Conservation (phyloP, 2,329 filamentous ascomycete species). For the Fusarium miscanthi region DNA sequence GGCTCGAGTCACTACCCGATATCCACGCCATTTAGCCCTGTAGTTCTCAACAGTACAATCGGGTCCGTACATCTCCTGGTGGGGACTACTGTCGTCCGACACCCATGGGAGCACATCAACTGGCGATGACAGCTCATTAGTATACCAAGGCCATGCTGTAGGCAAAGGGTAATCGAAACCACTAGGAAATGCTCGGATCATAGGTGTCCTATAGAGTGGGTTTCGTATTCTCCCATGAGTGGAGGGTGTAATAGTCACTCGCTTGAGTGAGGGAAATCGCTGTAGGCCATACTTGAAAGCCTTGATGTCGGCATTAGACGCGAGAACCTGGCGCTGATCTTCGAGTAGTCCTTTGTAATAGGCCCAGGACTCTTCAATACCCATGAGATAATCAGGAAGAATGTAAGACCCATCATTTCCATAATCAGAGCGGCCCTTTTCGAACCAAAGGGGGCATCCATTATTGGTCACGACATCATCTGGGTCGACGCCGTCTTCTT, state of each 20-base stretch:
- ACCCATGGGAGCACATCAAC: neutral
- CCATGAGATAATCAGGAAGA: neutral
- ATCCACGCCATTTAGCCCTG: neutral
- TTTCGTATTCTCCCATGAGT: neutral
- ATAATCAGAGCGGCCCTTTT: too few relatives aligned
- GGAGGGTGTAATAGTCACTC: neutral
- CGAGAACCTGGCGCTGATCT: neutral
- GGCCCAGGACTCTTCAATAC: neutral
- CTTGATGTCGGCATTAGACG: neutral
- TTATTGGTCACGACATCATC: neutral
- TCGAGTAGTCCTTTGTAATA: neutral
- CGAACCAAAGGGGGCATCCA: conserved; percentile 1
- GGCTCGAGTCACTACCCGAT: neutral
- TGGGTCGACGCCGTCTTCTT: neutral
- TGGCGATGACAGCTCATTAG: neutral
- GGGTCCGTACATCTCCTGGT: neutral
- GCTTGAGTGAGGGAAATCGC: neutral
- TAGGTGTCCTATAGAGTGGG: neutral
- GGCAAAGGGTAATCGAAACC: conserved; percentile 2
- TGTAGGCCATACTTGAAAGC: neutral
- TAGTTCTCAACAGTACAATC: neutral
- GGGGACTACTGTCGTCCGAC: neutral
- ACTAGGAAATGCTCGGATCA: neutral
- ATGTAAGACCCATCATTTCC: too few relatives aligned
- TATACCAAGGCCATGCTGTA: neutral